These are phyloP conservation scores for Gossypium thurberi DNA, from an alignment of 345 rosid species.

Conservation along the genomic window DNA sequence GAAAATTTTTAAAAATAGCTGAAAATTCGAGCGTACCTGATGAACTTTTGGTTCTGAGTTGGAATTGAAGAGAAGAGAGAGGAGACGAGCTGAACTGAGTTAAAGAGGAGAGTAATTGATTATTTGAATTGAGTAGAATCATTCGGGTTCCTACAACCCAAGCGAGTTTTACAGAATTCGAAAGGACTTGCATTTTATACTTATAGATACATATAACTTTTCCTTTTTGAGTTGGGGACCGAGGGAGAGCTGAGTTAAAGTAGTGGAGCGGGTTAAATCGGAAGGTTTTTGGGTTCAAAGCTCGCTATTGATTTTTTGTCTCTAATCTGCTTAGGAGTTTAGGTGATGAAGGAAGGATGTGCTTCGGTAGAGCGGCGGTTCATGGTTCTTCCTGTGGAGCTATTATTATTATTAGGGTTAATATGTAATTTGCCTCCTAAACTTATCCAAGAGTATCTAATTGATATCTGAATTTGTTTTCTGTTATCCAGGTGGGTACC, in stretches of 20 bases:
- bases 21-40: neutral
- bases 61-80: constrained; percentile 21
- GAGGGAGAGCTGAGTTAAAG: neutral
- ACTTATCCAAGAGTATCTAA: rapidly evolving
- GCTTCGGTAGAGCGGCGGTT: too few relatives aligned
- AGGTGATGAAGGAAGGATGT: neutral
- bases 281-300: neutral
- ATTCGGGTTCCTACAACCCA: constrained; percentile 29
- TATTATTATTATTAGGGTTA: too few relatives aligned
- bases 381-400: too few relatives aligned
- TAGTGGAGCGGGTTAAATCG: neutral
- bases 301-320: too few relatives aligned
- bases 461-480: too few relatives aligned
- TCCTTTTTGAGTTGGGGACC: constrained; percentile 4
- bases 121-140: constrained; percentile 18
- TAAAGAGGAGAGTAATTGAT: constrained; percentile 23
- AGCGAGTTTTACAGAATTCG: constrained; percentile 36
- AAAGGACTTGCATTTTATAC: constrained; percentile 32
- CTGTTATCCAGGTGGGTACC: rapidly evolving
- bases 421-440: too few relatives aligned
- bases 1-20: neutral
- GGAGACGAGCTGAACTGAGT: constrained; percentile 15
- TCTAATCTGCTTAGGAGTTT: neutral
- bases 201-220: neutral
- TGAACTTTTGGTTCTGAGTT: neutral